Percentiles rank a stretch among this genome's conserved stretches.
Conservation (phyloP, 2,329 filamentous ascomycete species). For the Penicillium sp. region DNA sequence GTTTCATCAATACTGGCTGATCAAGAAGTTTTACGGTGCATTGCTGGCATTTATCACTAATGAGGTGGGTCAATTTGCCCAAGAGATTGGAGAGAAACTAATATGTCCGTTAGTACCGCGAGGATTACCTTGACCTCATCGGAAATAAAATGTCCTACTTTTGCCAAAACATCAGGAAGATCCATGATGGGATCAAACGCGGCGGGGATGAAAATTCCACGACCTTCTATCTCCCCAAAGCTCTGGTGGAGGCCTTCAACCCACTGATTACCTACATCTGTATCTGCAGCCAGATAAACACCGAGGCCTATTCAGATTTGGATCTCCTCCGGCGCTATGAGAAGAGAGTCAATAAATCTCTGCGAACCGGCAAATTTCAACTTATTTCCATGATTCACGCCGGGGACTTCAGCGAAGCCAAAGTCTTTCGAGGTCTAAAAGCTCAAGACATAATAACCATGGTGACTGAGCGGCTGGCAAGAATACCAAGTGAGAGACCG, state of each 20-base stretch:
- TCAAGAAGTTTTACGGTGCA: constrained; percentile 8
- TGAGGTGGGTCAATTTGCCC: neutral
- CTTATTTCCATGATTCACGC: constrained; percentile 5
- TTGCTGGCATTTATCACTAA: neutral
- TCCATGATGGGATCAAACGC: neutral
- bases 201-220: neutral
- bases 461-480: neutral
- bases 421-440: constrained; percentile 2
- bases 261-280: constrained; percentile 3
- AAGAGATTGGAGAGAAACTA: neutral
- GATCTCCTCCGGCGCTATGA: neutral
- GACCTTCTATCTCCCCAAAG: constrained; percentile 2
- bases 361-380: neutral
- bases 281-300: neutral
- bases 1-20: neutral
- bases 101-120: neutral
- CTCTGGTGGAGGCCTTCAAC: constrained; percentile 3
- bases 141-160: neutral
- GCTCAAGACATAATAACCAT: constrained; percentile 3
- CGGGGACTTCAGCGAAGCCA: constrained; percentile 8
- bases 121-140: constrained; percentile 1
- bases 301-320: neutral
- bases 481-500: neutral
- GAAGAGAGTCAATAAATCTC: neutral
- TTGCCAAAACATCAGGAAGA: neutral